These are phyloP conservation scores for Pseudozyma sp. DNA, from an alignment of 1,284 basidiomycete species.

Conservation along the genomic window DNA sequence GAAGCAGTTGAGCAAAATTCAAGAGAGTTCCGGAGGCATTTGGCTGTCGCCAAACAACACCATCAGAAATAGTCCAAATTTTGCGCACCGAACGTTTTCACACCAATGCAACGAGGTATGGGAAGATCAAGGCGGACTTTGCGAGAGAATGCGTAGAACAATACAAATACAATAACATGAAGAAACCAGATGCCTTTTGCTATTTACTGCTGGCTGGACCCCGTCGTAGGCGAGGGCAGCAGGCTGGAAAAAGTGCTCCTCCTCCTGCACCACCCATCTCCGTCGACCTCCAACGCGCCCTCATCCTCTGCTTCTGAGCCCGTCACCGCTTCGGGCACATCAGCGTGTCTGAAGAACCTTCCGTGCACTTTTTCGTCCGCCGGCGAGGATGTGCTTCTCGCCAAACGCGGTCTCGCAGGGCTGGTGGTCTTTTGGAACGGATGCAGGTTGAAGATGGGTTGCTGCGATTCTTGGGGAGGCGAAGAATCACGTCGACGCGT, in stretches of 20 bases:
- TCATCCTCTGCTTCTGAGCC: conserved; percentile 11
- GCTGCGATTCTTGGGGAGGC: not conserved
- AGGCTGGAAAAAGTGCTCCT: conserved; percentile 20
- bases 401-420: not conserved
- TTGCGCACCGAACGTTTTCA: no score
- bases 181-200: no score
- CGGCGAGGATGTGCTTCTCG: conserved; percentile 3
- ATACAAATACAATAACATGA: no score
- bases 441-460: conserved; percentile 21
- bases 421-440: conserved; percentile 7
- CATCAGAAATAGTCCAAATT: no score
- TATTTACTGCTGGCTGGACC: no score
- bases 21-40: no score
- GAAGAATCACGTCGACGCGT: not conserved
- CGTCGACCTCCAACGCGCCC: not conserved
- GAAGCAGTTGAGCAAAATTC: no score
- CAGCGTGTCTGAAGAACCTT: not conserved
- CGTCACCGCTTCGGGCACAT: conserved; percentile 28
- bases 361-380: not conserved
- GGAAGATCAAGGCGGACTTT: no score
- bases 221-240: no score
- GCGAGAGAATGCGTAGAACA: no score
- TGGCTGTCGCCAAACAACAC: no score
- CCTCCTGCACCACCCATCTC: conserved; percentile 26
- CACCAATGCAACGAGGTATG: no score